phyloP scores from a whole-genome alignment of 306 rosid genomes.

The Dalbergia oliveri region DNA sequence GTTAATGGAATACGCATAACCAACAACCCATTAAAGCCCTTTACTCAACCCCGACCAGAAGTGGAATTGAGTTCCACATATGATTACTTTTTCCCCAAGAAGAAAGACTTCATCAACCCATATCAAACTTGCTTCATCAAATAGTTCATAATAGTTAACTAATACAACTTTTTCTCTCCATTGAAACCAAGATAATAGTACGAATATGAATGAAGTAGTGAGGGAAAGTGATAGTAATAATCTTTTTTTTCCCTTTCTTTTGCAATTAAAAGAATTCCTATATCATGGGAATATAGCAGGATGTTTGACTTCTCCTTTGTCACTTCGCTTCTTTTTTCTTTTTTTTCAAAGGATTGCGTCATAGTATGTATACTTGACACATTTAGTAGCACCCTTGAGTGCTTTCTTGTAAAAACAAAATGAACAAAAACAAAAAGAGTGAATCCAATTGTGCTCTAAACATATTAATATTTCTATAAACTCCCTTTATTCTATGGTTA shows the following conservation, averaged over 20 bases:
- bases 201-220: background rate
- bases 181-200: background rate
- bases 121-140: background rate
- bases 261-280: background rate
- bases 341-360: too few species aligned
- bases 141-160: background rate
- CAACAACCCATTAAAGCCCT: background rate
- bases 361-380: background rate
- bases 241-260: background rate
- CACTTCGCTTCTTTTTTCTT: too few species aligned
- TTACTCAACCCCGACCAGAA: slow-evolving; percentile 8
- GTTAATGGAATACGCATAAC: background rate
- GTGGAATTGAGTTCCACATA: background rate
- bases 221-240: background rate
- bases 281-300: background rate
- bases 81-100: background rate
- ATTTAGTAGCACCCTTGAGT: background rate
- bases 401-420: too few species aligned
- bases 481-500: too few species aligned
- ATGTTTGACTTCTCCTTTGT: background rate
- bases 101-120: background rate
- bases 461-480: too few species aligned
- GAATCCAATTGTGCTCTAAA: too few species aligned
- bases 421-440: too few species aligned
- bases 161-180: background rate